Percentiles rank a stretch among this genome's conserved stretches.
Conservation (phyloP, 345 rosid species). For the Populus simonii region DNA sequence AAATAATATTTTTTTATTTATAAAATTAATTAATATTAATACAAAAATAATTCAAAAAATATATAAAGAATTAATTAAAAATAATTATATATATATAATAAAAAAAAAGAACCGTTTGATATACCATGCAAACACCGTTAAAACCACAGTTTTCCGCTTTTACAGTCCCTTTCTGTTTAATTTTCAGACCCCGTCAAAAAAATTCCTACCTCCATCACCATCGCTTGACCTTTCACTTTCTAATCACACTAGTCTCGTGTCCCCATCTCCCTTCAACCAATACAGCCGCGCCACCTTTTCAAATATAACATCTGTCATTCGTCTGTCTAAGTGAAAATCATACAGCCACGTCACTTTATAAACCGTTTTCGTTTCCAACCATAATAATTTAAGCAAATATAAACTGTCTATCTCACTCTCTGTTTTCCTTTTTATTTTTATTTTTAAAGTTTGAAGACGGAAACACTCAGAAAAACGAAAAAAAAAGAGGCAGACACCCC, state of each 20-base stretch:
- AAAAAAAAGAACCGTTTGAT: no score
- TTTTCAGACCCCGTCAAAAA: background rate
- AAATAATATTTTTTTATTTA: no score
- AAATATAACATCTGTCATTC: background rate
- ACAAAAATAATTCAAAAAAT: no score
- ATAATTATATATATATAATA: no score
- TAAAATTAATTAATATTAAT: no score
- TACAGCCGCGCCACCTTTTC: background rate
- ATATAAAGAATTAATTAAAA: no score
- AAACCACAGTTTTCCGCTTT: background rate
- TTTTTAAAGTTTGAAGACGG: background rate
- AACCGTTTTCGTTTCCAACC: background rate
- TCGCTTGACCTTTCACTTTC: background rate
- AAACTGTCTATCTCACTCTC: background rate
- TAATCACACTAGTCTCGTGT: background rate
- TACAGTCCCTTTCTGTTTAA: background rate
- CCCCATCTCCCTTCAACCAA: background rate
- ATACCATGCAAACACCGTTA: background rate
- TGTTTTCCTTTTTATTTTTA: no score
- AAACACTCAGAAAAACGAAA: background rate
- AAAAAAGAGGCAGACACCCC: background rate
- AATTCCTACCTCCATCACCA: background rate
- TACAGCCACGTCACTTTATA: background rate
- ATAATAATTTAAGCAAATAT: no score
- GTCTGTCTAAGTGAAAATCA: background rate